Conservation (phyloP, 768 basidiomycete genomes). For the Imleria badia region DNA sequence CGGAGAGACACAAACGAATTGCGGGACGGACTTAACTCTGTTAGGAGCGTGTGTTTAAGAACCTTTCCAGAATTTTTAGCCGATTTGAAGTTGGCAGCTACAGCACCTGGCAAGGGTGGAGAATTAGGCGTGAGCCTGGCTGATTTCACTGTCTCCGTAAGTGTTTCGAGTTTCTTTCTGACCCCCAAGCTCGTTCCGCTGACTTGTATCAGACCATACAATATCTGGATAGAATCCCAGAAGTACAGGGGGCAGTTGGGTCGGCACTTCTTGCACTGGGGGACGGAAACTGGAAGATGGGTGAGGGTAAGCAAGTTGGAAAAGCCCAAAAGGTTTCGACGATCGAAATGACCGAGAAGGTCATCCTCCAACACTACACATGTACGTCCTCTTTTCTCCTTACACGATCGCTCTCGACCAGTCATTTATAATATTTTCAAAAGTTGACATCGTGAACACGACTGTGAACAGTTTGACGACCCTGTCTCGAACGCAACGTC, state of each 20-base stretch:
- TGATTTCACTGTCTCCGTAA: conserved; percentile 56
- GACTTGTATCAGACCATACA: conserved; percentile 53
- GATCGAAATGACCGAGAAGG: conserved; percentile 54
- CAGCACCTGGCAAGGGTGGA: conserved; percentile 46
- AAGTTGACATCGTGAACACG: conserved; percentile 77
- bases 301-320: conserved; percentile 69
- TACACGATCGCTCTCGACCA: neutral
- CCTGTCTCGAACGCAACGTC: conserved; percentile 58
- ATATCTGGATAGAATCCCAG: conserved; percentile 69
- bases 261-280: conserved; percentile 69
- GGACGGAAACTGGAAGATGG: conserved; percentile 93
- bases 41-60: conserved; percentile 69
- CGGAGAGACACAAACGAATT: conserved; percentile 60
- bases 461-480: conserved; percentile 58
- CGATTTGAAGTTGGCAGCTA: conserved; percentile 67
- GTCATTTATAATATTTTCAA: neutral
- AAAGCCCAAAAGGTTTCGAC: conserved; percentile 39
- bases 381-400: conserved; percentile 45
- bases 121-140: conserved; percentile 65
- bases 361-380: conserved; percentile 72
- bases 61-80: conserved; percentile 85
- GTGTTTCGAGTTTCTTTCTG: conserved; percentile 19
- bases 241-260: conserved; percentile 65
- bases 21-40: conserved; percentile 62
- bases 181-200: neutral